Base-by-base conservation (phyloP, 73 alveolate genomes). In the Paramecium bursaria region DNA sequence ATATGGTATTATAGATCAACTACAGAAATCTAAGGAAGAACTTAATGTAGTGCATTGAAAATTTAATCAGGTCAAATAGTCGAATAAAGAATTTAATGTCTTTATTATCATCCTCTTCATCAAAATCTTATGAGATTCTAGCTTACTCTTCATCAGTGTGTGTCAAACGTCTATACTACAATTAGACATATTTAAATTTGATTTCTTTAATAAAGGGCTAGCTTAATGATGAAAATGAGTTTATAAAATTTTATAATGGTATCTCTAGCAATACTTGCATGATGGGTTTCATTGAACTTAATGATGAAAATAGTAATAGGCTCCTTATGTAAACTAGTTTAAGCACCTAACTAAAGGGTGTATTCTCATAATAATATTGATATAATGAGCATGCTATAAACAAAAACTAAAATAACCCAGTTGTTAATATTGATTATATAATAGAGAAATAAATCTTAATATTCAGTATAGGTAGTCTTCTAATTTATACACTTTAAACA, bases 281-380 rank as follows among this genome's bases (percentile, higher is more conserved):
- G 11, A 67, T 39, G 6, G 82, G 82, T 3, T 53, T 1, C 82
- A 67, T 67, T 39, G 82, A 67, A 39, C 82, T 67, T 0, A 67
- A 15, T 3, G 82, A 39, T 2, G 57, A 39, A 67, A 67, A 67
- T 67, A 67, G 44, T 15, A 67, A 17, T 14, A 67, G 9, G 14
- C 47, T 57, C 21, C 82, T 39, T 9, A 67, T 39, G 50, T 67
- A 67, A 1, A 39, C 55, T 14, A 67, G 19, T 67, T 67, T n/a
- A n/a, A n/a, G n/a, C n/a, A n/a, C n/a, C n/a, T n/a, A n/a, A n/a
- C n/a, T n/a, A n/a, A n/a, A n/a, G n/a, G n/a, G n/a, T n/a, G n/a
- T n/a, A n/a, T n/a, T n/a, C n/a, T n/a, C n/a, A n/a, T n/a, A n/a
- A n/a, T n/a, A n/a, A n/a, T n/a, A n/a, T n/a, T n/a, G n/a, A n/a